Evolutionary conservation across 2,329 filamentous ascomycete species (phyloP).

Genomic region (Scytalidium lignicola): DNA sequence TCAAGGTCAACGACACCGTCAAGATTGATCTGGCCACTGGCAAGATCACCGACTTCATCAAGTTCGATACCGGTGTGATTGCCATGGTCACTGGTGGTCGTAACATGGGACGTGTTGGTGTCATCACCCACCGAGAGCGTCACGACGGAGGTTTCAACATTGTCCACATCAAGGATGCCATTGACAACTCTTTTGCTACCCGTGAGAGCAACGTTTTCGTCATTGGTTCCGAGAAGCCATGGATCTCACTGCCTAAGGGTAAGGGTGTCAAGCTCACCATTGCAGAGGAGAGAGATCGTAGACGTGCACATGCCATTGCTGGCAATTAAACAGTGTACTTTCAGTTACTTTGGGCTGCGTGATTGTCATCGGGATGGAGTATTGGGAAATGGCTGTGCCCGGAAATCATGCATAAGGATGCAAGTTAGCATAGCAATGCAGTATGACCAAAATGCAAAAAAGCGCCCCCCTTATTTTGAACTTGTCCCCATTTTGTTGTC

Average conservation of each 20-base stretch:
- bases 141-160: slow-evolving; percentile 99
- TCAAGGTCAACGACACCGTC: slow-evolving; percentile 99
- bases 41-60: slow-evolving; percentile 98
- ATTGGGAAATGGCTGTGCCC: slow-evolving; percentile 21
- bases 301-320: slow-evolving; percentile 57
- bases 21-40: slow-evolving; percentile 96
- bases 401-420: slow-evolving; percentile 18
- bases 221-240: slow-evolving; percentile 97
- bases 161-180: slow-evolving; percentile 99
- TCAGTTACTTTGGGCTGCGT: slow-evolving; percentile 15
- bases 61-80: slow-evolving; percentile 97
- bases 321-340: slow-evolving; percentile 23
- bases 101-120: slow-evolving; percentile 99
- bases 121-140: slow-evolving; percentile 99
- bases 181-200: slow-evolving; percentile 99
- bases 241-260: slow-evolving; percentile 99
- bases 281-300: slow-evolving; percentile 97
- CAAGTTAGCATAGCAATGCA: slow-evolving; percentile 26
- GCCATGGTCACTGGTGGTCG: slow-evolving; percentile 99
- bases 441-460: slow-evolving; percentile 10
- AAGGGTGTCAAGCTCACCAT: slow-evolving; percentile 99
- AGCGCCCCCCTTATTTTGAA: background rate
- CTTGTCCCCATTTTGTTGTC: background rate
- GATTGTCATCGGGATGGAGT: slow-evolving; percentile 25
- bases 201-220: slow-evolving; percentile 99